These are phyloP conservation scores for Lactifluus pinguis DNA, from an alignment of 768 basidiomycete genomes.

Conservation along the genomic window DNA sequence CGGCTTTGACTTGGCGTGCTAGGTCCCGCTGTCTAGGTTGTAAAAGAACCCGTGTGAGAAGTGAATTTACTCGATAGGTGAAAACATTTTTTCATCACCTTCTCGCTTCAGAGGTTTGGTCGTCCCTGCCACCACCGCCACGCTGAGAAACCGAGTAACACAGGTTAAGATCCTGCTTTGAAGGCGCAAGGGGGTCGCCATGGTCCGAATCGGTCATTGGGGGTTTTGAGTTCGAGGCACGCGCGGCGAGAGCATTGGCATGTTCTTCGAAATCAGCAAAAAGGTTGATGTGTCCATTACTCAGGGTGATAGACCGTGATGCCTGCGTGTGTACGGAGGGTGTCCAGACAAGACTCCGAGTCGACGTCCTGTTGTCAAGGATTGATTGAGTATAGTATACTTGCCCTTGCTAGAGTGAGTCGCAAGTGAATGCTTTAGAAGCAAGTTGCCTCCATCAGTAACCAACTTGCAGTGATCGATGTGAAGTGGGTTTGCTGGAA, in stretches of 20 bases:
- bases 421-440: too few species aligned
- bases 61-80: too few species aligned
- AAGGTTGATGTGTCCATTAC: conserved; percentile 70
- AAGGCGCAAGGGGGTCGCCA: conserved; percentile 66
- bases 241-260: conserved; percentile 37
- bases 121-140: conserved; percentile 16
- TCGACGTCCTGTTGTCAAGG: conserved; percentile 52
- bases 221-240: conserved; percentile 33
- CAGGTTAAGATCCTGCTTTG: conserved; percentile 66
- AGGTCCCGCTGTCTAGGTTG: conserved; percentile 49
- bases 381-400: neutral
- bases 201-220: conserved; percentile 45
- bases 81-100: conserved; percentile 16
- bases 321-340: conserved; percentile 56
- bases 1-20: conserved; percentile 51
- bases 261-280: conserved; percentile 74
- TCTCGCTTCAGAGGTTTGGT: conserved; percentile 21
- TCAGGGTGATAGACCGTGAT: conserved; percentile 20
- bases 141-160: conserved; percentile 48
- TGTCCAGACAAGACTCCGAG: conserved; percentile 65
- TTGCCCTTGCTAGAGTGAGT: too few species aligned
- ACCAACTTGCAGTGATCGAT: too few species aligned
- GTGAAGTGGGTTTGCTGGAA: too few species aligned
- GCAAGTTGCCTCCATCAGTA: too few species aligned
- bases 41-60: too few species aligned